Evolutionary conservation across 2,329 filamentous ascomycete species (phyloP).

Genomic region (Aspergillus phoenicis): DNA sequence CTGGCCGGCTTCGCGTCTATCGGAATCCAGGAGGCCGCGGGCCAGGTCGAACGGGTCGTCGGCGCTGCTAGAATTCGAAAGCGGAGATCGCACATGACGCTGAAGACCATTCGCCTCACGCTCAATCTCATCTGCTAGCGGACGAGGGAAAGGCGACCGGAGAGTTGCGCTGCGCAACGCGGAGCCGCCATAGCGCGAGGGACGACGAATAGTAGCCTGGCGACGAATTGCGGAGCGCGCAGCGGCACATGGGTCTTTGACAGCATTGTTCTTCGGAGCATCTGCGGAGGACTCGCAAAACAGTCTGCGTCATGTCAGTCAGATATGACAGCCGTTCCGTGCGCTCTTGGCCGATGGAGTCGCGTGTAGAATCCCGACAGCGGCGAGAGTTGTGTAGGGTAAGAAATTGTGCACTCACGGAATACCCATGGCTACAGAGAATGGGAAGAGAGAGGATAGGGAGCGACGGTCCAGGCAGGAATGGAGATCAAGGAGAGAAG

Average conservation of each 20-base stretch:
- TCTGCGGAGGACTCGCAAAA: constrained; percentile 56
- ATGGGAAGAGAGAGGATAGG: not conserved
- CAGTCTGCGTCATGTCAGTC: constrained; percentile 47
- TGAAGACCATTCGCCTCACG: constrained; percentile 29
- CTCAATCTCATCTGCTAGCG: constrained; percentile 35
- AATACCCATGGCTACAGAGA: constrained; percentile 40
- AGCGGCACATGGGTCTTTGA: constrained; percentile 57
- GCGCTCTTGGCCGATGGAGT: constrained; percentile 15
- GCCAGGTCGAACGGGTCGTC: constrained; percentile 35
- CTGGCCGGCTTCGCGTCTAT: constrained; percentile 38
- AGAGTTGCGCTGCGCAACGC: constrained; percentile 32
- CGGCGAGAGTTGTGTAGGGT: constrained; percentile 4
- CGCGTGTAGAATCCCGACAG: constrained; percentile 19
- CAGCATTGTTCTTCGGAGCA: constrained; percentile 41
- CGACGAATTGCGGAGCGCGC: constrained; percentile 62
- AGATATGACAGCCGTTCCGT: constrained; percentile 19
- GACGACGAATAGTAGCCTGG: constrained; percentile 43
- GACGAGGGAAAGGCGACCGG: constrained; percentile 34
- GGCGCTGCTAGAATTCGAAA: constrained; percentile 28
- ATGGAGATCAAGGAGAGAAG: constrained; percentile 1
- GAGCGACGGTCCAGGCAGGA: constrained; percentile 15
- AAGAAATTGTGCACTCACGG: constrained; percentile 36
- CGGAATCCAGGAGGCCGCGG: constrained; percentile 23
- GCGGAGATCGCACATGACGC: constrained; percentile 30
- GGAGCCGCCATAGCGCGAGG: constrained; percentile 29